Conservation (phyloP, 164 flowering plant genomes). For the Vitis rupestris region DNA sequence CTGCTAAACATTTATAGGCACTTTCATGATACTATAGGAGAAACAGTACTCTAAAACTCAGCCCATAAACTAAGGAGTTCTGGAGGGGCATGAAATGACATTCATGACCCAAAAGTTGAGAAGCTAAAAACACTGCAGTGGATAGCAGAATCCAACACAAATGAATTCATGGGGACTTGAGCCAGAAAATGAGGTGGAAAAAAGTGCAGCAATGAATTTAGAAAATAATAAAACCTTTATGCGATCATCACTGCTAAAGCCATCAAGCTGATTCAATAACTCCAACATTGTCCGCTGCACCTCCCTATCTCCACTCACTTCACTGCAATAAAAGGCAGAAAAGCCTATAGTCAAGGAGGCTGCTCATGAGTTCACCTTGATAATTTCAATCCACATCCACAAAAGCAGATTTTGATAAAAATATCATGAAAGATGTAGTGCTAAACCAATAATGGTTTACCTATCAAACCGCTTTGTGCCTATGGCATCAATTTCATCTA, state of each 20-base stretch:
- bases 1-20: neutral
- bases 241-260: conserved; percentile 91
- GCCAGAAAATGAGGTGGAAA: neutral
- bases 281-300: conserved; percentile 96
- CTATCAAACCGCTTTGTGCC: conserved; percentile 98
- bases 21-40: too few relatives aligned
- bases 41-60: too few relatives aligned
- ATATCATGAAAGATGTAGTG: neutral
- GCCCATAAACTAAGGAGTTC: too few relatives aligned
- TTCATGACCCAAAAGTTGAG: neutral
- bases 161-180: neutral
- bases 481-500: conserved; percentile 94
- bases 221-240: conserved; percentile 58
- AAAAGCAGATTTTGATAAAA: neutral
- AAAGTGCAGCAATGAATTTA: neutral
- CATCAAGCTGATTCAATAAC: conserved; percentile 95
- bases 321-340: conserved; percentile 49
- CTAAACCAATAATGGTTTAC: conserved; percentile 27
- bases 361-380: neutral
- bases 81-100: neutral
- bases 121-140: neutral
- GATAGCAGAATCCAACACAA: neutral
- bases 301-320: conserved; percentile 96
- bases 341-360: neutral
- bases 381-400: neutral